A percentile compares a stretch with the other conserved stretches of the same genome.
phyloP scores from a whole-genome alignment of 2,329 filamentous ascomycete genomes.

The Arachnomyces sp. region DNA sequence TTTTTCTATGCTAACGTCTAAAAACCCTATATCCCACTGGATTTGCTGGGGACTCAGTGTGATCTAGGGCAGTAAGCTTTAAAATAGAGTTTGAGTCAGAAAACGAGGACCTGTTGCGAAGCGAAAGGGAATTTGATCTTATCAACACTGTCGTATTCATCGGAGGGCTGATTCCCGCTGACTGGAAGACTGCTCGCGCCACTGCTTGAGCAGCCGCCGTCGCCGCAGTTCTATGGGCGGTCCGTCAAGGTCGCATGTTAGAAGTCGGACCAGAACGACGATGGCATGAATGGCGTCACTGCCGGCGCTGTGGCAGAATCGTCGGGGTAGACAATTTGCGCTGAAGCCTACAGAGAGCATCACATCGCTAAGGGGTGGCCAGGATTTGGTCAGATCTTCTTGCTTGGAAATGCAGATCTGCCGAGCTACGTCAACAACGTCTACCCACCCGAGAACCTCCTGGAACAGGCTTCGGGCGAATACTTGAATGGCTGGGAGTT shows the following conservation, averaged over 20 bases:
- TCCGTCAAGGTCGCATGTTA: neutral
- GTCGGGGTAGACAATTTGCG: neutral
- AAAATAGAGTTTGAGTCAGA: too few relatives aligned
- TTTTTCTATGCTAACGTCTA: too few relatives aligned
- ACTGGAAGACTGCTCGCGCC: too few relatives aligned
- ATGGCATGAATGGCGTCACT: neutral
- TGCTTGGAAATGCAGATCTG: neutral
- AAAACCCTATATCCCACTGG: too few relatives aligned
- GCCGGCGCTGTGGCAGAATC: neutral
- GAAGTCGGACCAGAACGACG: neutral
- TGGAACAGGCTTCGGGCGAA: neutral
- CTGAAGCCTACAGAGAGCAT: neutral
- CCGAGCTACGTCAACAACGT: neutral
- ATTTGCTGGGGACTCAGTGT: too few relatives aligned
- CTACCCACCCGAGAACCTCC: slow-evolving; percentile 1
- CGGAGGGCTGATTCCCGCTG: too few relatives aligned
- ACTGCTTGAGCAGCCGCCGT: neutral
- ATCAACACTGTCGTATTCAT: too few relatives aligned
- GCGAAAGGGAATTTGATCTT: too few relatives aligned
- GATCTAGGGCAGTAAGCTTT: too few relatives aligned
- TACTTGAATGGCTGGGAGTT: slow-evolving; percentile 1
- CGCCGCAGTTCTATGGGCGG: neutral
- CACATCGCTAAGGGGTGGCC: neutral
- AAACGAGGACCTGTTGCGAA: too few relatives aligned
- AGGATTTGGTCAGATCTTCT: slow-evolving; percentile 1